Evolutionary conservation across 1,284 basidiomycete species (phyloP), one percentile per base, ranked within the genome.

Genomic region (Spongispora temasekensis): DNA sequence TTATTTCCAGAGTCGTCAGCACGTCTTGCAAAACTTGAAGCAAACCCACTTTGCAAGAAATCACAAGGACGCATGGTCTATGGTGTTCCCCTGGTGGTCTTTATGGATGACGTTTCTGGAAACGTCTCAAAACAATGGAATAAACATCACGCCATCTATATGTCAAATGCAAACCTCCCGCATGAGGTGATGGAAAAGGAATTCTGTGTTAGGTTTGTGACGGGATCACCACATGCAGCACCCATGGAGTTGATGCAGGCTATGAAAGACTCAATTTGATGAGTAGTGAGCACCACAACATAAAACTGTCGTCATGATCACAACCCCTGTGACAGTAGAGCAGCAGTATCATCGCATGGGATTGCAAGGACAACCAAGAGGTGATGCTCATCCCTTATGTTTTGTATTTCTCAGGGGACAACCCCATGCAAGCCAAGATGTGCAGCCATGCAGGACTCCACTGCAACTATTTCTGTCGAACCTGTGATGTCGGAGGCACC

Each of bases 391-490:
- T 70, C 1, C 71, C 68, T 4, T 74, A 66, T 46, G 50, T 31
- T 0, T 55, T 75, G 0, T 67, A 75, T 30, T 51, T 69, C 2
- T 57, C 69, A 1, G 74, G 75, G 2, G 69, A 78, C 54, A 78
- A 78, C 58, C 76, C 73, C 0, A 76, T 77, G 75, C 76, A 77
- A 50, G 70, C 71, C 0, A 70, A 78, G 50, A 59, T 65, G 17
- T 76, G 71, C 32, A 72, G 73, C 40, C 73, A 76, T 2, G 64
- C 54, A 21, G 70, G 74, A 0, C 57, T 76, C 0, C 62, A 58
- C 0, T 63, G 67, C 3, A 77, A 76, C n/a, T 60, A 65, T 48
- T 72, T 73, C 53, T 77, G 75, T 57, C 58, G 69, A 2, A 68
- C 61, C 1, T 77, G 75, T 40, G 34, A 69, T 34, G 68, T 68